These are phyloP conservation scores for Blumeria graminis DNA, from an alignment of 2,329 filamentous ascomycete genomes.

Conservation along the genomic window DNA sequence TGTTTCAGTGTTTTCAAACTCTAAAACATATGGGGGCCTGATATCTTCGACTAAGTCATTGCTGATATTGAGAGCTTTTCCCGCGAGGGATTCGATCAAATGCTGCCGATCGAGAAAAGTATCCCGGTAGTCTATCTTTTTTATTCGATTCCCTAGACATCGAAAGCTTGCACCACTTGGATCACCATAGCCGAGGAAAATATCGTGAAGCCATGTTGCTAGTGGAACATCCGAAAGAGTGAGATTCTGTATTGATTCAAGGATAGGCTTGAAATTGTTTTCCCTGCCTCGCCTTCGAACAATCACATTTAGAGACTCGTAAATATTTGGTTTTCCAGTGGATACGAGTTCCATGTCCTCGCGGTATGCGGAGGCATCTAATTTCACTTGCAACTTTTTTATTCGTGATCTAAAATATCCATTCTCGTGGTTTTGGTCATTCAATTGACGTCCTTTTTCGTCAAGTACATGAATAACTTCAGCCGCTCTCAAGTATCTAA, in stretches of 20 bases:
- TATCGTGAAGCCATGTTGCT: constrained; percentile 82
- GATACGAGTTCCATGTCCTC: constrained; percentile 43
- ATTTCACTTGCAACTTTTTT: constrained; percentile 51
- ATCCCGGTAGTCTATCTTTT: constrained; percentile 70
- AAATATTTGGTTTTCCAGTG: constrained; percentile 51
- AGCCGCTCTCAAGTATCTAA: constrained; percentile 53
- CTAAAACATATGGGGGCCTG: constrained; percentile 67
- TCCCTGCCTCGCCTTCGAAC: constrained; percentile 65
- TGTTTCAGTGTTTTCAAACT: constrained; percentile 31
- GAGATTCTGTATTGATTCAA: constrained; percentile 75
- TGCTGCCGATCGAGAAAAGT: constrained; percentile 95
- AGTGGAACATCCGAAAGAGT: constrained; percentile 67
- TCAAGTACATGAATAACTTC: constrained; percentile 72
- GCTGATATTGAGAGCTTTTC: constrained; percentile 59
- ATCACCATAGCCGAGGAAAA: constrained; percentile 93
- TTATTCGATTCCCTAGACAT: constrained; percentile 51
- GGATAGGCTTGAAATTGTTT: constrained; percentile 88
- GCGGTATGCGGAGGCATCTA: constrained; percentile 60
- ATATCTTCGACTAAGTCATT: constrained; percentile 50
- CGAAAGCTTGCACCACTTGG: constrained; percentile 72
- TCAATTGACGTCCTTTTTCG: constrained; percentile 52
- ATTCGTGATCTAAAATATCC: constrained; percentile 34
- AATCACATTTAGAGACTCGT: constrained; percentile 65
- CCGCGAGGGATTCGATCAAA: constrained; percentile 70
- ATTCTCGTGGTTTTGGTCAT: constrained; percentile 39